Evolutionary conservation across 768 basidiomycete genomes (phyloP).

Genomic region (Terana coerulea): DNA sequence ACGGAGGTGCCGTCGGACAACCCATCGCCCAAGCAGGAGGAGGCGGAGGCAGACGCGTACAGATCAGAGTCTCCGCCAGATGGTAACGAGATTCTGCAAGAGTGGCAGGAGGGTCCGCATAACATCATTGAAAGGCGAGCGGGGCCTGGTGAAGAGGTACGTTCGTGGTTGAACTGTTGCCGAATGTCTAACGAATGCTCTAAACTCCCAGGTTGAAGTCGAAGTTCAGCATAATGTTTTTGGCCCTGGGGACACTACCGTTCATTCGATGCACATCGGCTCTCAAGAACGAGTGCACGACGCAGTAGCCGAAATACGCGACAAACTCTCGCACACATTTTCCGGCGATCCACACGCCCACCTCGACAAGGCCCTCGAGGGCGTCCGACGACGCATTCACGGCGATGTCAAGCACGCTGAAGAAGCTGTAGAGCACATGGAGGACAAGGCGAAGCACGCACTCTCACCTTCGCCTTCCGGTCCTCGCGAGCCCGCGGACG

Average conservation of each 20-base stretch:
- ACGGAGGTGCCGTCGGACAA: constrained; percentile 11
- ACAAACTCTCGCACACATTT: constrained; percentile 15
- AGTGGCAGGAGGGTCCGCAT: constrained; percentile 74
- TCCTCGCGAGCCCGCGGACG: constrained; percentile 28
- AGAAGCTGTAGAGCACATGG: constrained; percentile 5
- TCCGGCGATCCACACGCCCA: constrained; percentile 2
- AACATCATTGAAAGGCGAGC: constrained; percentile 57
- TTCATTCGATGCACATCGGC: constrained; percentile 23
- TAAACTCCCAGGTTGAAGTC: constrained; percentile 29
- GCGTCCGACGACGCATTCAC: constrained; percentile 17
- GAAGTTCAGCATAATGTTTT: constrained; percentile 32
- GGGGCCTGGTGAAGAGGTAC: constrained; percentile 66
- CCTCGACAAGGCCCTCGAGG: constrained; percentile 13
- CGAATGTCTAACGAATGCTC: neutral
- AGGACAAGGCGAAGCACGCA: constrained; percentile 16
- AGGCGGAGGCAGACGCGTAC: constrained; percentile 12
- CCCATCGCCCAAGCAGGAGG: constrained; percentile 13
- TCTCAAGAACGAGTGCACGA: constrained; percentile 22
- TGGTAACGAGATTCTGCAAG: constrained; percentile 38
- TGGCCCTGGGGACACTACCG: constrained; percentile 26
- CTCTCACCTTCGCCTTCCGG: constrained; percentile 7
- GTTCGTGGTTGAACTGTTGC: constrained; percentile 17
- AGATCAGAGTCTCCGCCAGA: constrained; percentile 42
- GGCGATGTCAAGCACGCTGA: constrained; percentile 17
- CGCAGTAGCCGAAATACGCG: constrained; percentile 23